phyloP scores from a whole-genome alignment of 805 yeast species.

The Cyberlindnera japonica region DNA sequence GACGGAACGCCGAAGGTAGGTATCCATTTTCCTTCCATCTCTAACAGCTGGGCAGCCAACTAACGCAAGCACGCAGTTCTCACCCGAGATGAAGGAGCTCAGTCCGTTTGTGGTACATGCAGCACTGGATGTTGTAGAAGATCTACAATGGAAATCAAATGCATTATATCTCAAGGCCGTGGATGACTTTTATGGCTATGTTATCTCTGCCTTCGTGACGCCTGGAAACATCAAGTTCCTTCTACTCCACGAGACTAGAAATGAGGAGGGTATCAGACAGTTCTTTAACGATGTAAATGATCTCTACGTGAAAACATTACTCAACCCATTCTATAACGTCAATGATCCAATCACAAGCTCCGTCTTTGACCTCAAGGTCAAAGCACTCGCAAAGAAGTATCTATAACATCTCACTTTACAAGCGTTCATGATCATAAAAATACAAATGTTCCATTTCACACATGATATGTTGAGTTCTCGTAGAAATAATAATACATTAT shows the following conservation, averaged over 20 bases:
- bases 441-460: too few relatives aligned
- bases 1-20: slow-evolving; percentile 43
- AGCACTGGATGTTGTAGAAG: slow-evolving; percentile 88
- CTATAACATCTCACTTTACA: slow-evolving; percentile 38
- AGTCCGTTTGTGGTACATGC: slow-evolving; percentile 88
- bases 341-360: slow-evolving; percentile 73
- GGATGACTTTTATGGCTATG: slow-evolving; percentile 81
- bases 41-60: neutral
- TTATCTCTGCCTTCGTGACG: slow-evolving; percentile 81
- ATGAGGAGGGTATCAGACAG: slow-evolving; percentile 75
- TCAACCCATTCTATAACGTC: slow-evolving; percentile 82
- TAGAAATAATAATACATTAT: neutral
- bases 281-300: slow-evolving; percentile 86
- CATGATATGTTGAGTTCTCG: neutral
- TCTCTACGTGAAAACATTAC: slow-evolving; percentile 74
- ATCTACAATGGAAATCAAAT: slow-evolving; percentile 73
- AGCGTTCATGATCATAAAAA: too few relatives aligned
- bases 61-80: slow-evolving; percentile 36
- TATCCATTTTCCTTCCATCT: neutral
- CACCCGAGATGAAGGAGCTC: slow-evolving; percentile 69
- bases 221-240: slow-evolving; percentile 84
- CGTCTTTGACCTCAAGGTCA: slow-evolving; percentile 71
- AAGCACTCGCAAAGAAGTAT: slow-evolving; percentile 70
- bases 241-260: slow-evolving; percentile 54
- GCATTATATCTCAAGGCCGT: slow-evolving; percentile 68